Conservation (phyloP, 805 yeast species). For the Cyberlindnera maritima region DNA sequence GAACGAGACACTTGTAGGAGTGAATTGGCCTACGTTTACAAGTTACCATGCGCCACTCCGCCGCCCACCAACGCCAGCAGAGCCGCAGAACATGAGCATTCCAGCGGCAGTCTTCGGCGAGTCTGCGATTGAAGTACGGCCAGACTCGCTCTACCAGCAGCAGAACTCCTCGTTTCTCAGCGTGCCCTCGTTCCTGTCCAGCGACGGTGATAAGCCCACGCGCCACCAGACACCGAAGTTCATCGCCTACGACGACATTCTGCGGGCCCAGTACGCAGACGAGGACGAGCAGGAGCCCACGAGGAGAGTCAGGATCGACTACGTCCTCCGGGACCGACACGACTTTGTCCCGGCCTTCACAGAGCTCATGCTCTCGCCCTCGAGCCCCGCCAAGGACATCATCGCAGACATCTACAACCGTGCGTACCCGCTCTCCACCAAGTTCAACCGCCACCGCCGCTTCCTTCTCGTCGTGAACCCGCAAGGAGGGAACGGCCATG, state of each 20-base stretch:
- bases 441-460: conserved; percentile 37
- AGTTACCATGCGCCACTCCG: too few relatives aligned
- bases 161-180: conserved; percentile 1
- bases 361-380: neutral
- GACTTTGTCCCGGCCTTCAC: neutral
- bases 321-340: neutral
- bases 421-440: conserved; percentile 34
- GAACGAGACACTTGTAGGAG: too few relatives aligned
- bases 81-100: neutral
- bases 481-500: conserved; percentile 82
- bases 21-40: too few relatives aligned
- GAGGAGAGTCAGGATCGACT: neutral
- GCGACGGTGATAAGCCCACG: neutral
- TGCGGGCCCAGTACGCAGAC: neutral
- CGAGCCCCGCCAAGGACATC: neutral
- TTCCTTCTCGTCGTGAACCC: conserved; percentile 80
- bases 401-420: neutral
- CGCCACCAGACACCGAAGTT: neutral
- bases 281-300: neutral
- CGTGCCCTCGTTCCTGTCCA: neutral
- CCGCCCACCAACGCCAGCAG: neutral
- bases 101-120: neutral
- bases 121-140: neutral
- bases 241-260: neutral
- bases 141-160: neutral